Evolutionary conservation across 2,329 filamentous ascomycete genomes (phyloP).

Genomic region (Diaporthe citri): DNA sequence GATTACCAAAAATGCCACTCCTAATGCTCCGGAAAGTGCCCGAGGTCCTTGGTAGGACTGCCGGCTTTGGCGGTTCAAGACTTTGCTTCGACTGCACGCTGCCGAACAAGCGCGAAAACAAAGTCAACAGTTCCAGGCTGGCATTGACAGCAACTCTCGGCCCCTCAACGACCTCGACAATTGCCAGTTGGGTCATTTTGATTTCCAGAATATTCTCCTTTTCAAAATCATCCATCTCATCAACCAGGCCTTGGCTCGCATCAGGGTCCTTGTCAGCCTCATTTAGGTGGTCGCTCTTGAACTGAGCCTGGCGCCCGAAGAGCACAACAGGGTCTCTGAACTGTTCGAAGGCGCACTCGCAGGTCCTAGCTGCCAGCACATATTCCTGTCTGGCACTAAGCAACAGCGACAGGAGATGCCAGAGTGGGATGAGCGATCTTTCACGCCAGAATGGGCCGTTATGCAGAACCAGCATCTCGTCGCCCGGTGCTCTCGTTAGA

Average conservation of each 20-base stretch:
- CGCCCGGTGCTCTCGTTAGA: constrained; percentile 66
- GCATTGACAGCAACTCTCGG: constrained; percentile 89
- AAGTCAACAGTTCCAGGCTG: constrained; percentile 83
- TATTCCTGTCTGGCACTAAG: constrained; percentile 90
- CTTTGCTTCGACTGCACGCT: constrained; percentile 60
- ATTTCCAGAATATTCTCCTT: constrained; percentile 92
- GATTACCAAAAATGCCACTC: constrained; percentile 79
- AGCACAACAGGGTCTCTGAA: constrained; percentile 80
- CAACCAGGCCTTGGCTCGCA: constrained; percentile 68
- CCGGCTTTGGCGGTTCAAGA: constrained; percentile 55
- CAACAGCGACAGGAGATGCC: constrained; percentile 90
- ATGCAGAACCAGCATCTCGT: constrained; percentile 57
- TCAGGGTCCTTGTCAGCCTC: constrained; percentile 57
- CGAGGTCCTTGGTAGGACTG: constrained; percentile 75
- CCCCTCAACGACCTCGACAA: constrained; percentile 87
- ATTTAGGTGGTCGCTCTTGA: constrained; percentile 77
- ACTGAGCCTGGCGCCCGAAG: constrained; percentile 73
- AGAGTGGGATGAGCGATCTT: constrained; percentile 79
- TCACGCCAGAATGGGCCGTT: constrained; percentile 71
- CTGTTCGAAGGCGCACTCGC: constrained; percentile 91
- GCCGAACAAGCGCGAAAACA: constrained; percentile 87
- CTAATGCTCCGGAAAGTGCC: constrained; percentile 78
- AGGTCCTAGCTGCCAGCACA: constrained; percentile 82
- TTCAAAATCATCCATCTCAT: constrained; percentile 86
- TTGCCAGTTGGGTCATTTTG: constrained; percentile 91